Conservation (phyloP, 2,329 filamentous ascomycete genomes). For the Diaporthe citrichinensis region DNA sequence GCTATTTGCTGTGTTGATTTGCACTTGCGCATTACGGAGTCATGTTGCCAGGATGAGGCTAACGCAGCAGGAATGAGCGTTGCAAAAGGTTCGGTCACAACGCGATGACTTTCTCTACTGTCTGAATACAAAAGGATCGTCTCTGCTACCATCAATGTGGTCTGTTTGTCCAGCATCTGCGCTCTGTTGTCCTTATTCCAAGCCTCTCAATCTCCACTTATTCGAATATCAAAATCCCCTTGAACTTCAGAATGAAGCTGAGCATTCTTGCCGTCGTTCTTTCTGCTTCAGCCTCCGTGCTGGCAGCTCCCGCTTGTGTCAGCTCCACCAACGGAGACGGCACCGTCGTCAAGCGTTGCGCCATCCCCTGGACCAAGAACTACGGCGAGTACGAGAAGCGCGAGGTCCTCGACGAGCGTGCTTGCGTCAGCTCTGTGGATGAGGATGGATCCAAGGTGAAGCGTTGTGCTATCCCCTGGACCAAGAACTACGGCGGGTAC, state of each 20-base stretch:
- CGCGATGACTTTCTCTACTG: neutral
- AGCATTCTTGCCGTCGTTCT: neutral
- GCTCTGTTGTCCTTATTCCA: neutral
- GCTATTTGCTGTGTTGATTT: neutral
- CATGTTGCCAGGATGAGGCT: neutral
- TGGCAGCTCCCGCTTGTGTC: neutral
- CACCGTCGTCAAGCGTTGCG: neutral
- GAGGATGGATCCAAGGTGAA: neutral
- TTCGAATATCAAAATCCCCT: neutral
- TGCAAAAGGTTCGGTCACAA: neutral
- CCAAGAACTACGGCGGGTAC: neutral
- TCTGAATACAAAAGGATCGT: conserved; percentile 2
- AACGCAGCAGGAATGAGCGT: neutral
- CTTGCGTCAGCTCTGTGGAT: neutral
- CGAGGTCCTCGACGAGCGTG: conserved; percentile 1
- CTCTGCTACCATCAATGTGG: neutral
- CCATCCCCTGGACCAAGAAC: conserved; percentile 1
- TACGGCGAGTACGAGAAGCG: conserved; percentile 1
- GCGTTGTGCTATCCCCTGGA: neutral
- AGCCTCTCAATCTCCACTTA: neutral
- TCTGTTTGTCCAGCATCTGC: neutral
- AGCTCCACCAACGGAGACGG: neutral
- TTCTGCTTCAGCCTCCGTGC: neutral
- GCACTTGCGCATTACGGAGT: neutral
- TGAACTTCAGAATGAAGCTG: neutral